Conservation (phyloP, 306 rosid genomes). For the Trifolium repens region DNA sequence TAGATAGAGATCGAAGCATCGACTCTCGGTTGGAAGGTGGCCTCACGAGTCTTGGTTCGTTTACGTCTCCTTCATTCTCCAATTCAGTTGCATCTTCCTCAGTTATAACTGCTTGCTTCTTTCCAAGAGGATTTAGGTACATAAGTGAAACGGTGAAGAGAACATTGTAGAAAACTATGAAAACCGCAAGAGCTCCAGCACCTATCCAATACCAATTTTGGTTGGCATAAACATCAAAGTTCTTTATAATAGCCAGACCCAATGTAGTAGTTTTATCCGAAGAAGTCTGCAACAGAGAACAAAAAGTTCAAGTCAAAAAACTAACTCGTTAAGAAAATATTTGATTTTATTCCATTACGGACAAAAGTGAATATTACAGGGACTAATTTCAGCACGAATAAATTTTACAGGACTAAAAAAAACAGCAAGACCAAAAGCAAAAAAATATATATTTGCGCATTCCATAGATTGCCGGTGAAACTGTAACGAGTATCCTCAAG, state of each 20-base stretch:
- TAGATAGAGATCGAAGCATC: constrained; percentile 55
- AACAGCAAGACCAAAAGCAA: too few species aligned
- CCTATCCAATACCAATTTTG: constrained; percentile 92
- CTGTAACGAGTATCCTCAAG: too few species aligned
- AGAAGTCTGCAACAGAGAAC: constrained; percentile 53
- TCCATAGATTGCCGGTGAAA: too few species aligned
- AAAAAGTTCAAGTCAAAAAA: constrained; percentile 31
- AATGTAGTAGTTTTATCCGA: constrained; percentile 45
- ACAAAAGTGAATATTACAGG: too few species aligned
- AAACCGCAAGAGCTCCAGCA: constrained; percentile 66
- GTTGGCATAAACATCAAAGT: constrained; percentile 55
- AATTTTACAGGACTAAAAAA: too few species aligned
- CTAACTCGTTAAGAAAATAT: not conserved
- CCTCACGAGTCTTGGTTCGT: constrained; percentile 68
- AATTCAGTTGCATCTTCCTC: constrained; percentile 76
- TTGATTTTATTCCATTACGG: too few species aligned
- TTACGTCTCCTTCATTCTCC: constrained; percentile 58
- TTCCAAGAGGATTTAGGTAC: constrained; percentile 78
- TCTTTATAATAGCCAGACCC: constrained; percentile 62
- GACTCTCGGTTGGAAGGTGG: constrained; percentile 57
- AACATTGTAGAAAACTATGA: constrained; percentile 68
- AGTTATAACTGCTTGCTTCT: constrained; percentile 76
- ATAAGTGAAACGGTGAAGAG: constrained; percentile 81
- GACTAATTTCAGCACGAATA: too few species aligned
- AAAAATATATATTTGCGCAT: too few species aligned